Evolutionary conservation across 768 basidiomycete species (phyloP), one percentile per base, ranked within the genome.

Genomic region (Clavulina sp.): DNA sequence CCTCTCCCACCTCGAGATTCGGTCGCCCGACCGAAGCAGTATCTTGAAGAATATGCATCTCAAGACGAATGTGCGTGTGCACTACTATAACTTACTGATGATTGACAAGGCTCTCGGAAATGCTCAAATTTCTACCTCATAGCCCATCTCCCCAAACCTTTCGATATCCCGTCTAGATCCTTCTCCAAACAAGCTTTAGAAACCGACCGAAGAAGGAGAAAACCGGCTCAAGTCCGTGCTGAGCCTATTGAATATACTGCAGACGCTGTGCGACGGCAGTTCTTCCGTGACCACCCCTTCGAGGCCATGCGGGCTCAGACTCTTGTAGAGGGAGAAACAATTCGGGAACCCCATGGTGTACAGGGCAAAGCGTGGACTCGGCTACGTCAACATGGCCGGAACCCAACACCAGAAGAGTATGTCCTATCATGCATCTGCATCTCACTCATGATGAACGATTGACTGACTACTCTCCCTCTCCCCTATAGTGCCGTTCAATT

Each of bases 251-350:
- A 70, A 50, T 95, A 91, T 62, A 53, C 83, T 36, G 88, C 93
- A 62, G 95, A 99, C 64, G 71, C 75, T 55, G 69, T 97, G 53
- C 78, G 95, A 32, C 72, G 77, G 51, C 85, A 86, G 63, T 97
- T 99, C 72, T 97, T 92, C 70, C 70, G 72, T 38, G 95, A 99
- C 68, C 92, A 95, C 63, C 91, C 95, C 4, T 95, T 95, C 61
- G 92, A 99, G 67, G 82, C 88, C 1, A 84, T 92, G 65, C 73
- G 92, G 40, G 78, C 88, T 1, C 70, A 71, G 5, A 78, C 75
- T 7, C 63, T 99, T 49, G 76, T 85, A 0, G 95, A 99, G 66
- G 72, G 71, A 16, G 60, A 2, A 0, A 76, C 69, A 19, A 69
- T 85, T 48, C 70, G 74, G 60, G 66, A 70, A 19, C 69, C 73